A percentile compares a stretch with the other conserved stretches of the same genome.
These are phyloP conservation scores for Quercus parvula DNA, from an alignment of 306 rosid species.

Conservation along the genomic window DNA sequence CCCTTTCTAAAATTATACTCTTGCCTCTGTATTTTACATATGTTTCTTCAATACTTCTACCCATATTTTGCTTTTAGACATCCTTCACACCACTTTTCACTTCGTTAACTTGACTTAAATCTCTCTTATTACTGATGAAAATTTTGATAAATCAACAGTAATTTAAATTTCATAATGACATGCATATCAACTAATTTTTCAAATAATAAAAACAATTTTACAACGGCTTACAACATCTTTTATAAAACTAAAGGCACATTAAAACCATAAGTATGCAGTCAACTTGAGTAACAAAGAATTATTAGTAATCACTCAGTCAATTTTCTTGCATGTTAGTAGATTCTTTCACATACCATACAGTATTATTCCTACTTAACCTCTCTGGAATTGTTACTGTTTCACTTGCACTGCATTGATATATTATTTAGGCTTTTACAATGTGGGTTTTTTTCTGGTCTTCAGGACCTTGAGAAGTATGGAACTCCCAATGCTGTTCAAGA, in stretches of 20 bases:
- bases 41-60: too few relatives aligned
- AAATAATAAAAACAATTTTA: not conserved
- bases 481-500: slow-evolving; percentile 74
- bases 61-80: too few relatives aligned
- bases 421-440: not conserved
- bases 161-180: not conserved
- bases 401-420: not conserved
- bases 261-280: not conserved
- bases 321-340: not conserved
- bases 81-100: too few relatives aligned
- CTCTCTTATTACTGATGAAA: too few relatives aligned
- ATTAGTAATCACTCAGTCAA: not conserved
- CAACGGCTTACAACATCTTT: not conserved
- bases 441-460: slow-evolving; percentile 4
- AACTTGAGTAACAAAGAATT: not conserved
- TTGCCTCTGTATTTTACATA: too few relatives aligned
- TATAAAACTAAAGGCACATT: not conserved
- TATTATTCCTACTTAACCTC: not conserved
- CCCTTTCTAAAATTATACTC: too few relatives aligned
- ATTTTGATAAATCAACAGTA: not conserved
- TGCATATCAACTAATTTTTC: not conserved
- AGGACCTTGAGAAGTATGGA: slow-evolving; percentile 84
- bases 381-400: not conserved
- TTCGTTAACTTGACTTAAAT: too few relatives aligned
- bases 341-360: not conserved